Base-by-base conservation (phyloP, 176 grass and related monocot genomes). In the Chrysopogon serrulatus region DNA sequence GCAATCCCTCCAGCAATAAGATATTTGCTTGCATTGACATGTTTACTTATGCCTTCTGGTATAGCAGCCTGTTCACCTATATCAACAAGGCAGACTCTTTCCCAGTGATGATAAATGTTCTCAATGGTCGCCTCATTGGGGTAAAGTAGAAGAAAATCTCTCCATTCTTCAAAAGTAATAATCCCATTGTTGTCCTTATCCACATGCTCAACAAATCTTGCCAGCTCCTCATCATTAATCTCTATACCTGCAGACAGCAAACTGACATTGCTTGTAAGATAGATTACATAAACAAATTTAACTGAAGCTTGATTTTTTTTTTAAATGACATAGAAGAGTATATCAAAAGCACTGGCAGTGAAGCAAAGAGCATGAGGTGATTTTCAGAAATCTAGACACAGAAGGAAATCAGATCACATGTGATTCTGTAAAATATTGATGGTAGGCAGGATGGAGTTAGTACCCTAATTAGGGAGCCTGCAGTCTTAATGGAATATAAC, bases 131-230 rank as follows among this genome's bases (percentile, higher is more conserved):
- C 92, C 90, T 98, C 95, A 77, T 95, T 94, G 60, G 95, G 95
- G 67, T 93, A 98, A 86, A 98, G 95, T 72, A 98, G 78, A 89
- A 98, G 95, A 82, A 98, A 98, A 83, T 98, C 95, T 68, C 95
- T 98, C 95, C 95, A 98, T 88, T 98, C 95, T 89, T 98, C 95
- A 77, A 98, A 98, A 89, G 95, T 98, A 75, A 98, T 98, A 83
- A 93, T 95, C 36, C 95, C 92, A 77, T 98, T 90, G 83, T 98
- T 98, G 56, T 98, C 95, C 83, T 98, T 98, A 85, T 98, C 95
- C 66, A 98, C 95, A 82, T 95, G 95, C 82, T 98, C 95, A 73
- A 98, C 92, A 76, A 98, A 98, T 49, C 87, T 89, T 79, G 95
- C 92, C 80, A 98, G 89, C 67, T 98, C 92, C 56, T 98, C 92